These are phyloP conservation scores for Cenchrus fungigraminus DNA, from an alignment of 176 grass and related monocot genomes.

Conservation along the genomic window DNA sequence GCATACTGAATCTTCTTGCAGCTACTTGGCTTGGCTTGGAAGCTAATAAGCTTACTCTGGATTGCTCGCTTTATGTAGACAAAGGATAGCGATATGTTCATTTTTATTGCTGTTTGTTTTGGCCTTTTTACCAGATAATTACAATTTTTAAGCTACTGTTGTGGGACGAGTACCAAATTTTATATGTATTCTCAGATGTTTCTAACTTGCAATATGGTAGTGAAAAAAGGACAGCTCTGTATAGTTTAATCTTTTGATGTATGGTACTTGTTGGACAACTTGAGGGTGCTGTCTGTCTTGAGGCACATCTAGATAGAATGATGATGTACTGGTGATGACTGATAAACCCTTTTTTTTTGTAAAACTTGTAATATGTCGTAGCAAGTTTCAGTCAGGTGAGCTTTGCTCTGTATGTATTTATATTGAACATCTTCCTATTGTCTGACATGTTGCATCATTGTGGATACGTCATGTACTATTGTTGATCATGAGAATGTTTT, in stretches of 20 bases:
- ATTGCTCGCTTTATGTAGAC: slow-evolving; percentile 38
- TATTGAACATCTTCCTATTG: background rate
- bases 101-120: slow-evolving; percentile 50
- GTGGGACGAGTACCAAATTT: slow-evolving; percentile 40
- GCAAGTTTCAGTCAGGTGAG: slow-evolving; percentile 28
- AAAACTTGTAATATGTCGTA: slow-evolving; percentile 22
- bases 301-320: background rate
- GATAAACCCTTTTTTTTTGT: slow-evolving; percentile 18
- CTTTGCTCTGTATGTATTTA: background rate
- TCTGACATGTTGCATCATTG: background rate
- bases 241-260: slow-evolving; percentile 44
- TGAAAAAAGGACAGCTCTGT: slow-evolving; percentile 36
- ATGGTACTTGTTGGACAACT: background rate
- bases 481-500: background rate
- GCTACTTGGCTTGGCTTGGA: slow-evolving; percentile 25
- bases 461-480: background rate
- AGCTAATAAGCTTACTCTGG: background rate
- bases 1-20: slow-evolving; percentile 26
- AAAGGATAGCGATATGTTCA: slow-evolving; percentile 43
- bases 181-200: slow-evolving; percentile 52
- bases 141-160: slow-evolving; percentile 47
- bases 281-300: background rate
- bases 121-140: slow-evolving; percentile 44
- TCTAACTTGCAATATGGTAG: slow-evolving; percentile 49
- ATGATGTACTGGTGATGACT: background rate